phyloP scores from a whole-genome alignment of 2,329 filamentous ascomycete genomes.

The Hirsutella rhossiliensis region DNA sequence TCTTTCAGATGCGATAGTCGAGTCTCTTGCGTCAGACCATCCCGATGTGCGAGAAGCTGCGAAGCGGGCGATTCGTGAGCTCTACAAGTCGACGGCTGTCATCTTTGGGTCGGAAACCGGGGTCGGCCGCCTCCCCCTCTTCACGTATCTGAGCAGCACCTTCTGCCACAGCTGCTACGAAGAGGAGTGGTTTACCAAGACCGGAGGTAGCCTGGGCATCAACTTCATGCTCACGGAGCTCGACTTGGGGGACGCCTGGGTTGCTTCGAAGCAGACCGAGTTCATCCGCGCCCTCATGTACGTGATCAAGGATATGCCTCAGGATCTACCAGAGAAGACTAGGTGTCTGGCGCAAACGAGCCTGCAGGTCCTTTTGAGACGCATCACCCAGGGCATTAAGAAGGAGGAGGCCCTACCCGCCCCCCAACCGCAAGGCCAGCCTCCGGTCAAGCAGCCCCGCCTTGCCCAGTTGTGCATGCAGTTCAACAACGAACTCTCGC shows the following conservation, averaged over 20 bases:
- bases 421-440: conserved; percentile 27
- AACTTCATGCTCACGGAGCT: conserved; percentile 76
- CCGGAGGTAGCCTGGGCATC: conserved; percentile 83
- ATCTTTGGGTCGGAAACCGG: conserved; percentile 68
- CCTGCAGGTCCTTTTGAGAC: conserved; percentile 63
- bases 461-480: conserved; percentile 70
- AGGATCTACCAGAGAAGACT: conserved; percentile 84
- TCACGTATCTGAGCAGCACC: conserved; percentile 65
- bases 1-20: conserved; percentile 79
- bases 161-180: conserved; percentile 95
- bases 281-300: conserved; percentile 88
- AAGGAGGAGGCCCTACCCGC: conserved; percentile 54
- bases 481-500: conserved; percentile 78
- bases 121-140: conserved; percentile 70
- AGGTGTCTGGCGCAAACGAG: conserved; percentile 73
- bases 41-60: conserved; percentile 71
- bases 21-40: conserved; percentile 80
- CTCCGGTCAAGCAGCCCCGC: conserved; percentile 40
- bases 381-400: conserved; percentile 66
- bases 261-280: conserved; percentile 71
- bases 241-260: conserved; percentile 73
- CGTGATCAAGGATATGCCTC: conserved; percentile 96
- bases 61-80: conserved; percentile 62
- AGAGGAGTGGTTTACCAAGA: conserved; percentile 98
- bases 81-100: conserved; percentile 62